A percentile compares a stretch with the other conserved stretches of the same genome.
Conservation (phyloP, 139 green algal species). For the Edaphochlamys debaryana region DNA sequence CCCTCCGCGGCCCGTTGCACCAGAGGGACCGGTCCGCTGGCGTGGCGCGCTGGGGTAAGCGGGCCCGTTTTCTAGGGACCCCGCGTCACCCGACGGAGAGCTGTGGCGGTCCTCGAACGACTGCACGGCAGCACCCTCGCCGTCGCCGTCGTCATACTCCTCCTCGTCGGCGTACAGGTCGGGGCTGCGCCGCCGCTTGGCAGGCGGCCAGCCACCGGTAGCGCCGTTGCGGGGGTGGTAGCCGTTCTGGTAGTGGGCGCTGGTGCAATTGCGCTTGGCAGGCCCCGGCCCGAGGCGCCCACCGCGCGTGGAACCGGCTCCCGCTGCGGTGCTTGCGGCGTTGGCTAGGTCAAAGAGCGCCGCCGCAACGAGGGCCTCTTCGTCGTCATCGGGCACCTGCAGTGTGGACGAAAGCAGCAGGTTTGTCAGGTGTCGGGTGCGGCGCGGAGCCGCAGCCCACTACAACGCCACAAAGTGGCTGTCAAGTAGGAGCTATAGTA, state of each 20-base stretch:
- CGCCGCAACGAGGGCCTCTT: constrained; percentile 18
- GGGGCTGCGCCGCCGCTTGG: constrained; percentile 25
- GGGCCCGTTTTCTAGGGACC: no score
- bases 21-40: no score
- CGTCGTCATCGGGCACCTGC: background rate
- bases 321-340: background rate
- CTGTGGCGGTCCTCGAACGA: no score
- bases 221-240: background rate
- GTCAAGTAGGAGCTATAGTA: no score
- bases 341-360: constrained; percentile 22
- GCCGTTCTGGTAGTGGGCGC: background rate
- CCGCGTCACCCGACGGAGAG: no score
- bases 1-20: no score
- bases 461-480: no score
- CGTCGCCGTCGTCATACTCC: background rate
- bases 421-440: background rate
- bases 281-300: background rate
- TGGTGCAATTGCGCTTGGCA: constrained; percentile 9
- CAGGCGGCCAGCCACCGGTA: background rate
- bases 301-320: background rate
- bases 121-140: no score
- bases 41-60: no score
- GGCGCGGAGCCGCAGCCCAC: no score
- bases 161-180: constrained; percentile 19
- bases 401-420: background rate